Evolutionary conservation across 2,329 filamentous ascomycete genomes (phyloP).

Genomic region (Dactylellina leptospora): DNA sequence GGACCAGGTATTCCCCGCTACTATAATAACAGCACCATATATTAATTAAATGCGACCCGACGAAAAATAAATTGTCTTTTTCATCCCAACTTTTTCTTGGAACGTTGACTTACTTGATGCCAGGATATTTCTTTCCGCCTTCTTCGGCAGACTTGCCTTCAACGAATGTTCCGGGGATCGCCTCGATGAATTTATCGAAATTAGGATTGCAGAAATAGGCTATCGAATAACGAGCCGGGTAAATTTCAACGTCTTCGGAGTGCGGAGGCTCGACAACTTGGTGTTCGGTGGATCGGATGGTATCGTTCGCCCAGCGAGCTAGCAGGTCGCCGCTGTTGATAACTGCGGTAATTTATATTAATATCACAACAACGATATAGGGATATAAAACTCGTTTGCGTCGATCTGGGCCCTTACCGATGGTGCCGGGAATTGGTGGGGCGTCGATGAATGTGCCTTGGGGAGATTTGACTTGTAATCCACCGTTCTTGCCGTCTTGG

Average conservation of each 20-base stretch:
- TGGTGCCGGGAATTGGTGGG: constrained; percentile 78
- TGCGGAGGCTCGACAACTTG: constrained; percentile 84
- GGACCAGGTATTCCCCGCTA: constrained; percentile 81
- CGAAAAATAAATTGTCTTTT: too few species aligned
- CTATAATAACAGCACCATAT: too few species aligned
- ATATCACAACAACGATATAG: not conserved
- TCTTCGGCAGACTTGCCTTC: constrained; percentile 61
- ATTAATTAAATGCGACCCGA: too few species aligned
- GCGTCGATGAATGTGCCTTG: constrained; percentile 82
- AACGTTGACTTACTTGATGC: constrained; percentile 67
- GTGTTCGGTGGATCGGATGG: constrained; percentile 88
- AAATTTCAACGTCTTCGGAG: constrained; percentile 64
- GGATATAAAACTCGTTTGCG: not conserved
- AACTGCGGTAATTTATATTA: constrained; percentile 66
- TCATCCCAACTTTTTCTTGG: not conserved
- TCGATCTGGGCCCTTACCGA: constrained; percentile 26
- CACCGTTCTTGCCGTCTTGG: constrained; percentile 67
- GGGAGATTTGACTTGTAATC: constrained; percentile 72
- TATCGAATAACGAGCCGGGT: constrained; percentile 84
- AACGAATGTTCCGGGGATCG: constrained; percentile 78
- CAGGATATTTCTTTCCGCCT: constrained; percentile 78
- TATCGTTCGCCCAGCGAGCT: constrained; percentile 88
- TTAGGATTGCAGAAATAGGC: constrained; percentile 95
- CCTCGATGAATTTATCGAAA: constrained; percentile 77
- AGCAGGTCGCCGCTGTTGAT: constrained; percentile 89